Conservation (phyloP, 2,329 filamentous ascomycete species). For the Nemania sp. region DNA sequence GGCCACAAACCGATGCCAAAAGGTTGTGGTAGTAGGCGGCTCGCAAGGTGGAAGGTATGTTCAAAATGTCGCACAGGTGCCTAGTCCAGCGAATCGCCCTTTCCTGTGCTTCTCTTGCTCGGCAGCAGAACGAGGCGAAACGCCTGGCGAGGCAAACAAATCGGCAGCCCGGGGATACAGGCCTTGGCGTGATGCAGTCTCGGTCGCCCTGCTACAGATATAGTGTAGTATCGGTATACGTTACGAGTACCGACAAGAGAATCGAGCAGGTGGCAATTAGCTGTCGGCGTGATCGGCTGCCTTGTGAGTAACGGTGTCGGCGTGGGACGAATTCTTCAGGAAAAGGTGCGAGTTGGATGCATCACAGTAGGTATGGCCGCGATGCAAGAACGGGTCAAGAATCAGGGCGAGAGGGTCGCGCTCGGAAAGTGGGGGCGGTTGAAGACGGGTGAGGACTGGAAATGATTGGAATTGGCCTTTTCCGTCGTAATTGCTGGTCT, state of each 20-base stretch:
- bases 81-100: not conserved
- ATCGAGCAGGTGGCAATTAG: not conserved
- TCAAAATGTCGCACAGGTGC: constrained; percentile 2
- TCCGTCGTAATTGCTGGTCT: not conserved
- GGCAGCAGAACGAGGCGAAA: not conserved
- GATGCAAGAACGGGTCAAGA: no score
- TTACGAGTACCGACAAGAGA: no score
- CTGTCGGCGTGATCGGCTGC: not conserved
- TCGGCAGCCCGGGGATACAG: not conserved
- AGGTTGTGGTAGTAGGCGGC: no score
- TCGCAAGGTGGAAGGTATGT: no score
- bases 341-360: not conserved
- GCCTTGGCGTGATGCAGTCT: not conserved
- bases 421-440: not conserved
- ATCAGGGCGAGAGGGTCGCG: no score
- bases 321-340: constrained; percentile 3
- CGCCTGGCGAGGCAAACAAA: not conserved
- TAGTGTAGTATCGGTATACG: no score
- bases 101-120: no score
- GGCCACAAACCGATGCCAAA: no score
- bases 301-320: constrained; percentile 1
- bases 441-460: not conserved
- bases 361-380: no score
- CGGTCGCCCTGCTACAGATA: not conserved
- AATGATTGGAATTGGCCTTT: constrained; percentile 5